Evolutionary conservation across 108 stramenopile genomes (phyloP), one percentile per base, ranked within the genome.

Genomic region (Stephanodiscus minutulus): DNA sequence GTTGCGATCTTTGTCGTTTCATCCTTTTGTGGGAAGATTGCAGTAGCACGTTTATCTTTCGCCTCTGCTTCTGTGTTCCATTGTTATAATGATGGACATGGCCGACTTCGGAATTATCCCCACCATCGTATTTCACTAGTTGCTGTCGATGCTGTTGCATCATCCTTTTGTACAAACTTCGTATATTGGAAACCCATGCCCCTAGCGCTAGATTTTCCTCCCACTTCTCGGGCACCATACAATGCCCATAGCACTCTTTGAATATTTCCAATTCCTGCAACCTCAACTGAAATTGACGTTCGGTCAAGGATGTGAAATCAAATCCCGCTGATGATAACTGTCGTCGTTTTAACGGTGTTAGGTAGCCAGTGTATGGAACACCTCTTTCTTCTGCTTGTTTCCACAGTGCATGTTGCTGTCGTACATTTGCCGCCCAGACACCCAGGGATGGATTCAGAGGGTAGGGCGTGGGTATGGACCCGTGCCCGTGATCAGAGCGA

Each of bases 361-460:
- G 50, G 48, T 73, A 79, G 33, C 78, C 78, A 44, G 64, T 68
- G 33, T 79, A 79, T 8, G 60, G 66, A 22, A 44, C 35, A 22
- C 58, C 61, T 25, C 72, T 28, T 20, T 62, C 37, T 46, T 79
- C 67, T 3, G 71, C 65, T 35, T 64, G 72, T 41, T 79, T 60
- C 22, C 66, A 35, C 15, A 79, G 59, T 24, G 61, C 65, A 52
- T 72, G 56, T 69, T 79, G 78, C 27, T 61, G 64, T 21, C 78
- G 57, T 49, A 79, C 54, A 68, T 79, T 79, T 24, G 71, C 71
- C 9, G 78, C 81, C 81, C 81, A 82, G 47, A 77, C 54, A 7
- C 81, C 81, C 12, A 82, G 35, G 21, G 77, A 50, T 21, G 76
- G 76, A 46, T 76, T 76, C 0, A 61, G 62, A 29, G 70, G 60